Conservation (phyloP, 768 basidiomycete genomes). For the Boletellus sp. region DNA sequence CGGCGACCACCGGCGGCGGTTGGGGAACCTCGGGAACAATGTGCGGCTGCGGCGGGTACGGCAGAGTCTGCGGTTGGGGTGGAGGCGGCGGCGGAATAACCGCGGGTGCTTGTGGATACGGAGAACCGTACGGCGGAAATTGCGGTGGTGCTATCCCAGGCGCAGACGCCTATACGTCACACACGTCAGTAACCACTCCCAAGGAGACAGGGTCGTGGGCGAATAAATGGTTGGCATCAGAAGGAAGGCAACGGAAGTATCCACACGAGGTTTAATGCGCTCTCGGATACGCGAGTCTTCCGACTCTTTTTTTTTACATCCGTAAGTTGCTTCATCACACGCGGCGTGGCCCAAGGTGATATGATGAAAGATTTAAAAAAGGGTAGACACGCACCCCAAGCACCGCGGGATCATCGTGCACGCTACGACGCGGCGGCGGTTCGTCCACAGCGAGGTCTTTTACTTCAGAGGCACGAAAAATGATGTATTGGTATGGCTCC, state of each 20-base stretch:
- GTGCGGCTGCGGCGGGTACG: conserved; percentile 27
- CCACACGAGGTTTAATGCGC: conserved; percentile 47
- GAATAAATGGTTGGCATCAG: conserved; percentile 30
- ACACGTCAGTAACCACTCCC: conserved; percentile 8
- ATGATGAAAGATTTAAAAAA: conserved; percentile 1
- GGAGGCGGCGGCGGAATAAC: conserved; percentile 30
- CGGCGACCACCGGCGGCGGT: conserved; percentile 13
- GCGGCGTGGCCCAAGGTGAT: conserved; percentile 2
- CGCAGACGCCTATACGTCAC: conserved; percentile 44
- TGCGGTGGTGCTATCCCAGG: conserved; percentile 35
- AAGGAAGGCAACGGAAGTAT: conserved; percentile 62
- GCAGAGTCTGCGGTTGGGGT: conserved; percentile 27
- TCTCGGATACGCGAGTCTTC: conserved; percentile 37
- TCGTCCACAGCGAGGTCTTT: conserved; percentile 88
- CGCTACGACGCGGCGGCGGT: conserved; percentile 51
- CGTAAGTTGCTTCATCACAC: conserved; percentile 41
- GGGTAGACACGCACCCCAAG: conserved; percentile 60
- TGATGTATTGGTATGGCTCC: conserved; percentile 85
- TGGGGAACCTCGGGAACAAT: conserved; percentile 26
- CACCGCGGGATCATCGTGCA: conserved; percentile 83
- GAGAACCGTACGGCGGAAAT: conserved; percentile 28
- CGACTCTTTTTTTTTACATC: conserved; percentile 41
- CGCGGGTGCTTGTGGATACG: conserved; percentile 32
- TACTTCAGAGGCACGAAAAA: conserved; percentile 87
- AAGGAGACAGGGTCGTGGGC: not conserved